Conservation (phyloP, 257 asterid species). For the Petunia axillaris region DNA sequence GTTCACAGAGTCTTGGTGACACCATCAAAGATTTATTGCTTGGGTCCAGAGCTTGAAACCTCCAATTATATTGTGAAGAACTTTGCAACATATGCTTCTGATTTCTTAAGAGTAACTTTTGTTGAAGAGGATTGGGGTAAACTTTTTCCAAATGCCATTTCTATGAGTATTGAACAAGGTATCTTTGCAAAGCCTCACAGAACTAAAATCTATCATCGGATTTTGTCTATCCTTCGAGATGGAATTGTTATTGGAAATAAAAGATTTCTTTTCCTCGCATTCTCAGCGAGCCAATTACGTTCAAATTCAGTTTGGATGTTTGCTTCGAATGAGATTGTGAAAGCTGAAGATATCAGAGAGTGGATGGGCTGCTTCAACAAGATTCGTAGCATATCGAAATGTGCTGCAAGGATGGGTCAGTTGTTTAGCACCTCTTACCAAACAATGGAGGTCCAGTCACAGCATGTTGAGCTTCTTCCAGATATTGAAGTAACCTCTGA, state of each 20-base stretch:
- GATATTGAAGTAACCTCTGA: conserved; percentile 71
- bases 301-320: conserved; percentile 96
- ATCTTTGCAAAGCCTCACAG: conserved; percentile 66
- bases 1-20: conserved; percentile 81
- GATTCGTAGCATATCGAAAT: conserved; percentile 79
- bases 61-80: conserved; percentile 88
- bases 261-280: conserved; percentile 75
- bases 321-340: conserved; percentile 74
- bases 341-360: conserved; percentile 73
- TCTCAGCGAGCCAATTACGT: conserved; percentile 91
- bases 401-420: conserved; percentile 99
- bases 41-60: conserved; percentile 91
- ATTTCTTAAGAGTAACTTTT: conserved; percentile 84
- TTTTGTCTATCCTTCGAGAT: conserved; percentile 67
- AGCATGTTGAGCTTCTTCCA: conserved; percentile 58
- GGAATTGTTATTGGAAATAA: conserved; percentile 82
- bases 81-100: conserved; percentile 69
- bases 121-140: conserved; percentile 98
- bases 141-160: conserved; percentile 55
- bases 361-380: conserved; percentile 96
- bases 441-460: conserved; percentile 59
- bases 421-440: conserved; percentile 80
- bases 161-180: conserved; percentile 53
- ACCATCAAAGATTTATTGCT: conserved; percentile 79
- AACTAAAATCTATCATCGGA: conserved; percentile 62